Evolutionary conservation across 2,329 filamentous ascomycete species (phyloP).

Genomic region (Neopestalotiopsis clavispora): DNA sequence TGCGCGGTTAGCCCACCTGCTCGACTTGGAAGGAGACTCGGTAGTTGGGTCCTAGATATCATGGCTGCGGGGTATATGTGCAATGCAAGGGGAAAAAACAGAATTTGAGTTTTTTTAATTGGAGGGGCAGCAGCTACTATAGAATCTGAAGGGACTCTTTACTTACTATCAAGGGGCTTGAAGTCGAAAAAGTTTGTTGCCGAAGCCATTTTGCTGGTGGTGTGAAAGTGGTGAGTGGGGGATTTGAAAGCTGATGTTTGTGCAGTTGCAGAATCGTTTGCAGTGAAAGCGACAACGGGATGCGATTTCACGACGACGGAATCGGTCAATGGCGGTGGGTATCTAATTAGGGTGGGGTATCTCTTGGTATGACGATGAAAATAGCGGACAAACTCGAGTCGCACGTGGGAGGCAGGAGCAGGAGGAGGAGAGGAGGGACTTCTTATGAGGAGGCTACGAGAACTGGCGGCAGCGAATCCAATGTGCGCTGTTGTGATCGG

Average conservation of each 20-base stretch:
- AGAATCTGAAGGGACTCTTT: conserved; percentile 9
- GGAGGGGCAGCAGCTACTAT: neutral
- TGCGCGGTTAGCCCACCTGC: conserved; percentile 22
- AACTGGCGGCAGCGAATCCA: neutral
- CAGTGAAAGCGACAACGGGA: neutral
- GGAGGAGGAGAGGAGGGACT: neutral
- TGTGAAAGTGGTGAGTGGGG: conserved; percentile 18
- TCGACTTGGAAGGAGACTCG: conserved; percentile 16
- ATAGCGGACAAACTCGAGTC: conserved; percentile 5
- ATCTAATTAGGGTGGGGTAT: neutral
- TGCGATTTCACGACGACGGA: conserved; percentile 5
- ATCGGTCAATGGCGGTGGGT: neutral
- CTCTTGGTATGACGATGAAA: conserved; percentile 2
- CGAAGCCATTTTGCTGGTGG: conserved; percentile 61
- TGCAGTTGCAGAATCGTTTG: conserved; percentile 5
- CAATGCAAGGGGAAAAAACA: conserved; percentile 1
- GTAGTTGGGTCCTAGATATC: conserved; percentile 6
- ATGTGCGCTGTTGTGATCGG: conserved; percentile 1
- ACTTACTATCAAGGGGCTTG: conserved; percentile 79
- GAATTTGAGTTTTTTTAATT: neutral
- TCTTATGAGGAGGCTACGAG: conserved; percentile 6
- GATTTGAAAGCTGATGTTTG: conserved; percentile 17
- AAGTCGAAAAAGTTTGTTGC: conserved; percentile 82
- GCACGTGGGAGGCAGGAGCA: neutral
- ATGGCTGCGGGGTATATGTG: conserved; percentile 13